phyloP scores from a whole-genome alignment of 1,139 yeast genomes.

The Pichia sp. region DNA sequence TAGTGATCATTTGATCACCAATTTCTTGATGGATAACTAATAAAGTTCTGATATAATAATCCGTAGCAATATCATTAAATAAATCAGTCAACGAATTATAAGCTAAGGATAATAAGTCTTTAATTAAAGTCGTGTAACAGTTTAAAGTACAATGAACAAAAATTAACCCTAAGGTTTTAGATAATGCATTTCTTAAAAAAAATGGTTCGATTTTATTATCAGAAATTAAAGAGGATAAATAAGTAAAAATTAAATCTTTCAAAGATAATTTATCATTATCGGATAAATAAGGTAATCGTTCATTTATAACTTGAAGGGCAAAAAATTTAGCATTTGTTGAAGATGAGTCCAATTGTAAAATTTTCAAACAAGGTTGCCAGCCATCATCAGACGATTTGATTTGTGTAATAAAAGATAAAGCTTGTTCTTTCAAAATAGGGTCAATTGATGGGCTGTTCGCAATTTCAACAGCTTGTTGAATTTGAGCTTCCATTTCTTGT shows the following conservation, averaged over 20 bases:
- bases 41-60: constrained; percentile 70
- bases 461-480: constrained; percentile 87
- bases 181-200: constrained; percentile 70
- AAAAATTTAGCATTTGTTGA: constrained; percentile 61
- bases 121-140: constrained; percentile 62
- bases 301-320: constrained; percentile 74
- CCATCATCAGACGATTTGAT: constrained; percentile 74
- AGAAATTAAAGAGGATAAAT: constrained; percentile 33
- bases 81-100: constrained; percentile 28
- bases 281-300: constrained; percentile 46
- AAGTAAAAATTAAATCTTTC: constrained; percentile 39
- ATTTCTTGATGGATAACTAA: constrained; percentile 81
- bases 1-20: constrained; percentile 80
- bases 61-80: constrained; percentile 51
- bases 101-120: constrained; percentile 48
- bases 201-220: constrained; percentile 44
- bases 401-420: constrained; percentile 70
- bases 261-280: constrained; percentile 42
- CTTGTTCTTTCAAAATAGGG: constrained; percentile 67
- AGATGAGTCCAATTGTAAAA: constrained; percentile 34
- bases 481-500: constrained; percentile 65
- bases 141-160: constrained; percentile 62
- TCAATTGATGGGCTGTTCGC: constrained; percentile 74
- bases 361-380: constrained; percentile 66
- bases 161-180: constrained; percentile 65